Percentiles rank a stretch among this genome's conserved stretches.
Conservation (phyloP, 108 stramenopile species). For the Seminavis robusta region DNA sequence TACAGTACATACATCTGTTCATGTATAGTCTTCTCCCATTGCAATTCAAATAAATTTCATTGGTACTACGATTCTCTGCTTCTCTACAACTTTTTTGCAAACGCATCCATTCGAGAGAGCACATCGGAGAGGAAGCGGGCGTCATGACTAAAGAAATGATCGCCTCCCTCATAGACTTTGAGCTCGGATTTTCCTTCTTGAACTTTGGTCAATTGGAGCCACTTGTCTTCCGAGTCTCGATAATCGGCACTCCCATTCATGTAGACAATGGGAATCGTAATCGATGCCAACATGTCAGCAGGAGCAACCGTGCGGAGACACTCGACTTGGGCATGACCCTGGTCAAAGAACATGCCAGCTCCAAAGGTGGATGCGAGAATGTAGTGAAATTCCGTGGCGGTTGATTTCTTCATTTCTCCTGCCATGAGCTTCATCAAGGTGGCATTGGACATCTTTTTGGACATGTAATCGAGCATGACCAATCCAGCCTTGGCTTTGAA, state of each 20-base stretch:
- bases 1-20: too few relatives aligned
- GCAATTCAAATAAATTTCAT: too few relatives aligned
- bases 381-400: constrained; percentile 48
- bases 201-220: constrained; percentile 40
- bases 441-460: constrained; percentile 26
- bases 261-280: constrained; percentile 44
- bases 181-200: constrained; percentile 29
- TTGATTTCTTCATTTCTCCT: constrained; percentile 33
- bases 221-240: constrained; percentile 50
- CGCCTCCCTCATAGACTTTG: constrained; percentile 59
- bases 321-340: constrained; percentile 32
- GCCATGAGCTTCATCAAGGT: constrained; percentile 37
- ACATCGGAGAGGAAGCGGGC: too few relatives aligned
- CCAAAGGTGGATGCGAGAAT: constrained; percentile 41
- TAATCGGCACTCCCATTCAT: constrained; percentile 61
- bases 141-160: too few relatives aligned
- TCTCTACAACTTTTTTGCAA: too few relatives aligned
- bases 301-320: constrained; percentile 49
- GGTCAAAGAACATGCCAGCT: constrained; percentile 44
- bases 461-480: constrained; percentile 20
- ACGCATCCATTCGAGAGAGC: too few relatives aligned
- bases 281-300: constrained; percentile 35
- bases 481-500: constrained; percentile 48
- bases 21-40: too few relatives aligned
- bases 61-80: too few relatives aligned